Base-by-base conservation (phyloP, 1,139 yeast species). In the Zygoascus hellenicus region DNA sequence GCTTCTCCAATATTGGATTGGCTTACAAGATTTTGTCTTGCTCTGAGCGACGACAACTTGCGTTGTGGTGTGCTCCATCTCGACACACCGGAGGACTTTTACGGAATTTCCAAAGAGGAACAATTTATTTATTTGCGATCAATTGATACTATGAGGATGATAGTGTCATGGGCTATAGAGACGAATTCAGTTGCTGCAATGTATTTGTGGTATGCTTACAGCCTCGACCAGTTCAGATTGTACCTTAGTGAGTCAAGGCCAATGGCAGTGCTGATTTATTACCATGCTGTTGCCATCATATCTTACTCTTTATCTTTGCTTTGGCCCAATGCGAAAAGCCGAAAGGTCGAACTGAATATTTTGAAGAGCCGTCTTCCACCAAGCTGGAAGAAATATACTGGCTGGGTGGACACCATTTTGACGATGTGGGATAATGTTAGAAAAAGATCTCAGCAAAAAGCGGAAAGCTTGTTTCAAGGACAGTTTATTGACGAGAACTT, bases 281-380 rank as follows among this genome's bases (percentile, higher is more conserved):
- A 31, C 17, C 45, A 42, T 35, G 45, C 45, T 13, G 45, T 36
- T 13, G 45, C 45, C 19, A 42, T 42, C 3, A 36, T 36, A 28
- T 33, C 36, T 5, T 42, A 26, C 15, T 33, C 36, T 17, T 17
- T 36, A 31, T 30, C 36, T 6, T 19, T 42, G 2, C 11, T 42
- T 5, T 42, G 45, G 45, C 36, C 37, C 11, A 38, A 30, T 9
- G 39, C 26, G 32, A n/a, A 19, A 19, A 14, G 31, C 13, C 34
- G 39, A 13, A 36, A 42, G n/a, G 38, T 26, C 3, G 45, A 32
- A 9, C 39, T 22, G 10, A 38, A 42, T 31, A 42, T 29, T n/a
- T 13, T 36, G 5, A 42, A 42, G 16, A 36, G 14, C 11, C 19
- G 34, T 10, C 34, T 42, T 5, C 45, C 36, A 7, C 3, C 19